Conservation (phyloP, 106 monocot species). For the Narthecium ossifragum region DNA sequence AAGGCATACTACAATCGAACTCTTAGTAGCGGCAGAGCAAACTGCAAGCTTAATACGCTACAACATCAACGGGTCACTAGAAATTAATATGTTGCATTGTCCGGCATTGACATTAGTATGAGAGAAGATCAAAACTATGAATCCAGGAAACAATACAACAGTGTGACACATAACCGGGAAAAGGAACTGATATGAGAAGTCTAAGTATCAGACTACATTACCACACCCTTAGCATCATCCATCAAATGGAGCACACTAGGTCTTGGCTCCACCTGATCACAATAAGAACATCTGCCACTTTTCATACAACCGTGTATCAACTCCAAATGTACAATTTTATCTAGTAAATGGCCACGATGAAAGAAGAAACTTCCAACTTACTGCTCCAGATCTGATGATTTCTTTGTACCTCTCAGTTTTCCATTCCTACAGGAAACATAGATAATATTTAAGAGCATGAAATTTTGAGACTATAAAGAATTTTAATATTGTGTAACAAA, state of each 20-base stretch:
- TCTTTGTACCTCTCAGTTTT: slow-evolving; percentile 97
- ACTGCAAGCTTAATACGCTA: slow-evolving; percentile 92
- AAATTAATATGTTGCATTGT: background rate
- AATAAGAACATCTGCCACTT: background rate
- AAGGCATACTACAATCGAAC: slow-evolving; percentile 81
- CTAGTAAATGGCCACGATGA: background rate
- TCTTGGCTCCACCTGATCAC: slow-evolving; percentile 70
- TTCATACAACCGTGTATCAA: background rate
- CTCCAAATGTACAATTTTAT: background rate
- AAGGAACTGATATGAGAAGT: background rate
- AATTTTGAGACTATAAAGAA: background rate
- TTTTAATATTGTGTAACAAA: background rate
- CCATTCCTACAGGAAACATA: slow-evolving; percentile 65
- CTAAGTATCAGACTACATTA: slow-evolving; percentile 32
- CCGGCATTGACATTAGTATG: too few relatives aligned
- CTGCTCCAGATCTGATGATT: slow-evolving; percentile 86
- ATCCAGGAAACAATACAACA: background rate
- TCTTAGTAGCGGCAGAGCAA: slow-evolving; percentile 98
- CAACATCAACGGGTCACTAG: background rate
- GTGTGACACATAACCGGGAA: background rate
- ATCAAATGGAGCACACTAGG: slow-evolving; percentile 86
- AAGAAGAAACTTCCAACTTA: slow-evolving; percentile 26
- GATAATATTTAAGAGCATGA: too few relatives aligned
- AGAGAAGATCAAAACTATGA: too few relatives aligned
- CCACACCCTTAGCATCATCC: slow-evolving; percentile 96